phyloP scores from a whole-genome alignment of 495 filamentous ascomycete species.

The Oidiodendron maius region DNA sequence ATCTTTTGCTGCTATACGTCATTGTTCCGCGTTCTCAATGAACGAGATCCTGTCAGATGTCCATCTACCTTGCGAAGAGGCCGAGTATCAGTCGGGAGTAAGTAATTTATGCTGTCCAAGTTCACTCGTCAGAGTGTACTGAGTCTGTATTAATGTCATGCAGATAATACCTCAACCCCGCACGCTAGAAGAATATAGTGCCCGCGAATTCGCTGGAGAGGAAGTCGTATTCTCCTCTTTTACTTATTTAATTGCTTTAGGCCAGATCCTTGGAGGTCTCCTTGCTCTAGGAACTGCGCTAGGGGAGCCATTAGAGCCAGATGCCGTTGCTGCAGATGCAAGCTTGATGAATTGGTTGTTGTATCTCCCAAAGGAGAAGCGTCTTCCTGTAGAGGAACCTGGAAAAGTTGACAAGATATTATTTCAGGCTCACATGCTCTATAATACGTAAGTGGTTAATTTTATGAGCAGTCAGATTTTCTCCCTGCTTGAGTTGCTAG shows the following conservation, averaged over 20 bases:
- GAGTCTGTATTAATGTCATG: constrained; percentile 4
- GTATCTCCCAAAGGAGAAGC: constrained; percentile 60
- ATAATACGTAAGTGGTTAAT: constrained; percentile 53
- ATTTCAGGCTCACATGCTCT: constrained; percentile 72
- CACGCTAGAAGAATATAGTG: constrained; percentile 52
- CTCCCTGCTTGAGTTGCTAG: constrained; percentile 16
- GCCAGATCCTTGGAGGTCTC: constrained; percentile 56
- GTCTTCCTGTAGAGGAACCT: constrained; percentile 55
- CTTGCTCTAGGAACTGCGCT: constrained; percentile 34
- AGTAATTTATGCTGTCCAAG: neutral
- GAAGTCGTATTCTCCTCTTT: constrained; percentile 52
- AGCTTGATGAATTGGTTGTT: constrained; percentile 63
- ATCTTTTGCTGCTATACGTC: constrained; percentile 26
- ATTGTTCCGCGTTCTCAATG: constrained; percentile 28
- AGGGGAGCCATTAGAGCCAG: constrained; percentile 15
- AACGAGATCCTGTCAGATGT: constrained; percentile 38
- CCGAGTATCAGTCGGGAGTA: constrained; percentile 49
- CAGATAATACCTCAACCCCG: constrained; percentile 47
- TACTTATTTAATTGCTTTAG: constrained; percentile 54
- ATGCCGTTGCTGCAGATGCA: constrained; percentile 52
- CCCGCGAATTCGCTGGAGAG: constrained; percentile 45
- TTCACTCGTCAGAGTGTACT: too few relatives aligned
- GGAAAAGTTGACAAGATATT: constrained; percentile 63
- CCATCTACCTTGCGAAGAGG: constrained; percentile 60
- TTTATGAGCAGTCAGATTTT: constrained; percentile 19